Base-by-base conservation (phyloP, 2,329 filamentous ascomycete genomes). In the Colletotrichum sublineola region DNA sequence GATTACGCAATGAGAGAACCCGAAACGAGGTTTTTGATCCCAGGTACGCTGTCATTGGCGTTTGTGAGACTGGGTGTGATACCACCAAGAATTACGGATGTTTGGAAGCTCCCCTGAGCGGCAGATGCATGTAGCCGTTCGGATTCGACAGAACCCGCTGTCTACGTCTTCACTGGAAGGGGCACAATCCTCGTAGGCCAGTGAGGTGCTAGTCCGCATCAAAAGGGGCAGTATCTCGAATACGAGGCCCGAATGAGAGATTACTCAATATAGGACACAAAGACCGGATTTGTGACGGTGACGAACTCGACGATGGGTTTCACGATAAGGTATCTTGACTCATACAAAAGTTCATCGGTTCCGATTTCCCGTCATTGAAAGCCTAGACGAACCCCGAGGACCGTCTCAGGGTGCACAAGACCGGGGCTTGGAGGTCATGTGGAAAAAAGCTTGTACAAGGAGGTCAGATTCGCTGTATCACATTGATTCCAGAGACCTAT, bases 391-490 rank as follows among this genome's bases (percentile, higher is more conserved):
- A 36, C 12, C 14, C 9, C 9, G 36, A 20, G 38, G 15, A 38
- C 24, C 24, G 18, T 29, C 24, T 61, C 38, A 38, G 46, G 46
- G 44, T 36, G 40, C 44, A 55, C 69, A 72, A 68, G 48, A 24
- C 31, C 11, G 55, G 40, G 40, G 33, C 20, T 20, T 61, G 60
- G 24, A 42, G 9, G 69, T 72, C 69, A 72, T 69, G 69, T 64
- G 69, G 42, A 11, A 7, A 14, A 63, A 61, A 58, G 66, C 60
- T 72, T 69, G 69, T 69, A 66, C 48, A 36, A 72, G 50, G 38
- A 31, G 44, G 60, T 33, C 46, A 44, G 55, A 31, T 38, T 50
- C 24, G 40, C 15, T 61, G 66, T 69, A 55, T 55, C 18, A 33
- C 38, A 7, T 12, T 29, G 15, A 9, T 33, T 18, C 58, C 66